Evolutionary conservation across 2,329 filamentous ascomycete species (phyloP).

Genomic region (Paracamarosporium sp.): DNA sequence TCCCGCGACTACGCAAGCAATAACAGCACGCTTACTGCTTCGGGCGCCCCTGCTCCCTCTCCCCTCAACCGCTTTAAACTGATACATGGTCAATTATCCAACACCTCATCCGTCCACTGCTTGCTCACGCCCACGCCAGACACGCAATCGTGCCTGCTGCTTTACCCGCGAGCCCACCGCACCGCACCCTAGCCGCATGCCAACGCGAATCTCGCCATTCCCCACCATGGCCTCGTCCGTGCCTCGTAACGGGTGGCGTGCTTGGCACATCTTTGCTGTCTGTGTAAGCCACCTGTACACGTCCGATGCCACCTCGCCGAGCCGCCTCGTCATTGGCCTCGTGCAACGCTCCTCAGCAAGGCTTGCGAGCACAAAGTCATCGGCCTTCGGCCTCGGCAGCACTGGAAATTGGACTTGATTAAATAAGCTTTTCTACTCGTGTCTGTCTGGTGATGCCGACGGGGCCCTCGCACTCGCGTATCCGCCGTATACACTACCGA

Average conservation of each 20-base stretch:
- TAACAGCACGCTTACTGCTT: slow-evolving; percentile 1
- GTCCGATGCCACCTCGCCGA: slow-evolving; percentile 1
- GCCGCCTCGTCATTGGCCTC: slow-evolving; percentile 6
- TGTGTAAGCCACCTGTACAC: slow-evolving; percentile 2
- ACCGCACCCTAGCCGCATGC: background rate
- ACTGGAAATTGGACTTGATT: background rate
- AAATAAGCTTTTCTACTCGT: background rate
- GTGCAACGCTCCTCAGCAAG: too few relatives aligned
- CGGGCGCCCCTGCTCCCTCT: slow-evolving; percentile 3
- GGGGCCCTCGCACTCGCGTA: too few relatives aligned
- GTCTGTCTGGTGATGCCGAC: too few relatives aligned
- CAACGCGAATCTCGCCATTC: background rate
- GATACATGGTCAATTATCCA: slow-evolving; percentile 12
- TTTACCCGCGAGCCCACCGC: too few relatives aligned
- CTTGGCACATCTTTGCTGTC: background rate
- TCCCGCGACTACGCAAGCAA: background rate
- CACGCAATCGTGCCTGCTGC: background rate
- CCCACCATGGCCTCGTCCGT: background rate
- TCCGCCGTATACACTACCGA: background rate
- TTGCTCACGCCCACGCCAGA: background rate
- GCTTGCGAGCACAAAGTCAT: background rate
- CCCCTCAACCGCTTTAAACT: slow-evolving; percentile 13
- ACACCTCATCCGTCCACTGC: background rate
- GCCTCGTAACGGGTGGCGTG: slow-evolving; percentile 3
- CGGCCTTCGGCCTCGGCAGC: background rate